Evolutionary conservation across 1,139 yeast genomes (phyloP).

Genomic region (Geotrichum fermentans): DNA sequence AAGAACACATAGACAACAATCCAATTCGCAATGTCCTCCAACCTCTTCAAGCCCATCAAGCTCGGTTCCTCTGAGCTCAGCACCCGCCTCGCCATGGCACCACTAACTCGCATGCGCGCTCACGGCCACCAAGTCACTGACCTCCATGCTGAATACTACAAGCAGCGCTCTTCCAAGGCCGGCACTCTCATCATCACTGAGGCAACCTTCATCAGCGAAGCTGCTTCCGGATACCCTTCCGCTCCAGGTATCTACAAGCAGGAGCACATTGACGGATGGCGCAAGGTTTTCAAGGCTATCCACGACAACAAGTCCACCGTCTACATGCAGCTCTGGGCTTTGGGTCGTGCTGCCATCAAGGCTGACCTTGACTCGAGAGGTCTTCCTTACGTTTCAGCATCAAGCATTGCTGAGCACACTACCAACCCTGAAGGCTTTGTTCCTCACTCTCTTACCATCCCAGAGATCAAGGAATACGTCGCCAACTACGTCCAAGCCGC

Average conservation of each 20-base stretch:
- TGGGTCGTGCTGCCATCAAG: conserved; percentile 54
- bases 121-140: conserved; percentile 41
- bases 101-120: conserved; percentile 47
- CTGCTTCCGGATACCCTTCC: conserved; percentile 41
- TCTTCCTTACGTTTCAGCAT: conserved; percentile 21
- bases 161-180: conserved; percentile 47
- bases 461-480: conserved; percentile 40
- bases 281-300: conserved; percentile 45
- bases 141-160: conserved; percentile 47
- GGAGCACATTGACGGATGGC: conserved; percentile 51
- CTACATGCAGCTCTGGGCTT: conserved; percentile 55
- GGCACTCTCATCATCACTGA: conserved; percentile 48
- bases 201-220: conserved; percentile 39
- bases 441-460: conserved; percentile 38
- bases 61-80: conserved; percentile 27
- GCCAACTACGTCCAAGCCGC: conserved; percentile 42
- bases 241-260: conserved; percentile 54
- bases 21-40: no score
- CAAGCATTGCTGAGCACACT: conserved; percentile 36
- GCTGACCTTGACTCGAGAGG: conserved; percentile 39
- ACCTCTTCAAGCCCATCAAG: conserved; percentile 10
- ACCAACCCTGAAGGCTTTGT: conserved; percentile 20
- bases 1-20: no score
- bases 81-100: conserved; percentile 46
- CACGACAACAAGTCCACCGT: conserved; percentile 52